These are phyloP conservation scores for Sporothrix dimorphospora DNA, from an alignment of 2,329 filamentous ascomycete species.

Conservation along the genomic window DNA sequence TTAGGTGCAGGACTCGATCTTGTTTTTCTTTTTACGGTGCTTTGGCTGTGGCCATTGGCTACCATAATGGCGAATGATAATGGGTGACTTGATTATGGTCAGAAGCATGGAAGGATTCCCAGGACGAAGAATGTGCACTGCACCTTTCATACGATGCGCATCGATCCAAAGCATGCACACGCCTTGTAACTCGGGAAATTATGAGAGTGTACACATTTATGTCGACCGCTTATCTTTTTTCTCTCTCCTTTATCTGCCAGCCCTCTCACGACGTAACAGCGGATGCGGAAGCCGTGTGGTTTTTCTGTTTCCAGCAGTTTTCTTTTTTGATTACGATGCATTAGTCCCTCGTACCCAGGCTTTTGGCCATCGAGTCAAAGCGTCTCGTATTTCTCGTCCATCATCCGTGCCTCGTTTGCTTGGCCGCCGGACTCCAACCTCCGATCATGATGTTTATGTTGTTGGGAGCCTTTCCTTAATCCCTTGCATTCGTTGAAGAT, in stretches of 20 bases:
- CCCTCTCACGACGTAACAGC: too few species aligned
- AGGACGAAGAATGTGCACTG: neutral
- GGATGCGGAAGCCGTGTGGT: too few species aligned
- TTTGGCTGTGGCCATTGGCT: neutral
- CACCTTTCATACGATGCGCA: too few species aligned
- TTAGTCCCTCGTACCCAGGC: too few species aligned
- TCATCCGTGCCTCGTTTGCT: too few species aligned
- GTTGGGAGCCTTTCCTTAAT: neutral
- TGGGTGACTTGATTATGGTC: neutral
- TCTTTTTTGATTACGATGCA: too few species aligned
- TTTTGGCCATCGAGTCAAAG: too few species aligned
- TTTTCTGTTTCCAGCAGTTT: too few species aligned
- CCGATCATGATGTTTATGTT: neutral
- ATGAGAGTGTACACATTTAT: neutral
- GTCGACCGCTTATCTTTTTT: neutral
- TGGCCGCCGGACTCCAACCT: neutral
- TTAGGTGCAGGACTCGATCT: neutral
- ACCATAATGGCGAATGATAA: neutral
- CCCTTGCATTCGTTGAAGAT: slow-evolving; percentile 4
- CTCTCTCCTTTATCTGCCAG: too few species aligned
- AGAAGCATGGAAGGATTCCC: neutral
- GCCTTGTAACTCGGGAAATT: neutral
- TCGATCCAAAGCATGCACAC: neutral
- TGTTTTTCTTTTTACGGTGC: too few species aligned
- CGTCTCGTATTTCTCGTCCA: neutral